These are phyloP conservation scores for Ogataea ganodermae DNA, from an alignment of 805 yeast species.

Conservation along the genomic window DNA sequence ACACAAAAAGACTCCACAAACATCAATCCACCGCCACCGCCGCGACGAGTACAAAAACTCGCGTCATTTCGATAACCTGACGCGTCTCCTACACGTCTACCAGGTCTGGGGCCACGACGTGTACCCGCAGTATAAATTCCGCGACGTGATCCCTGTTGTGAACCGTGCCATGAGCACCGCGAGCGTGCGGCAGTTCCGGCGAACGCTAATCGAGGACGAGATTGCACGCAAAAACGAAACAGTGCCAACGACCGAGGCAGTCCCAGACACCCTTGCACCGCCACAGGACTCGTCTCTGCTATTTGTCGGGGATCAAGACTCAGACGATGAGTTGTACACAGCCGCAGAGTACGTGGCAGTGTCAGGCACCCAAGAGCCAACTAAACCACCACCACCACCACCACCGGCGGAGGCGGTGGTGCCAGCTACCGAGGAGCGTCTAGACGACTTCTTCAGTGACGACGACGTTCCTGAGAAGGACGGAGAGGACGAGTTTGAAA, in stretches of 20 bases:
- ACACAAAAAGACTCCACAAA: slow-evolving; percentile 26
- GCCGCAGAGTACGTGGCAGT: too few relatives aligned
- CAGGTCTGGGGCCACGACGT: slow-evolving; percentile 77
- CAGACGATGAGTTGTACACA: slow-evolving; percentile 26
- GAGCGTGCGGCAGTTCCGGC: slow-evolving; percentile 44
- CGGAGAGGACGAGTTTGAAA: slow-evolving; percentile 21
- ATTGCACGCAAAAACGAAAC: slow-evolving; percentile 13
- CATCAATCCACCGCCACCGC: slow-evolving; percentile 23
- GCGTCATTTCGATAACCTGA: slow-evolving; percentile 51
- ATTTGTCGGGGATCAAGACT: slow-evolving; percentile 14
- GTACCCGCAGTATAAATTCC: slow-evolving; percentile 78
- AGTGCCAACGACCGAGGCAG: neutral
- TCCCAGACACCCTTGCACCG: neutral
- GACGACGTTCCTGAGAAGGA: slow-evolving; percentile 15
- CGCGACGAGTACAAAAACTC: slow-evolving; percentile 33
- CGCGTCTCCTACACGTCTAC: slow-evolving; percentile 53
- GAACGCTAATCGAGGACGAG: slow-evolving; percentile 42
- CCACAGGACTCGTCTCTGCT: slow-evolving; percentile 16
- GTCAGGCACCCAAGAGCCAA: too few relatives aligned
- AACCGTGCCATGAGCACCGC: slow-evolving; percentile 48
- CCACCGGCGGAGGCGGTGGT: too few relatives aligned
- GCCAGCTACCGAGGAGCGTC: too few relatives aligned
- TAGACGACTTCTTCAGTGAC: slow-evolving; percentile 2
- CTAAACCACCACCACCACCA: too few relatives aligned
- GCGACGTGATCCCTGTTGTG: slow-evolving; percentile 62